Percentiles rank a stretch among this genome's conserved stretches.
phyloP scores from a whole-genome alignment of 148 eudicot genomes.

The Nyssa sinensis region DNA sequence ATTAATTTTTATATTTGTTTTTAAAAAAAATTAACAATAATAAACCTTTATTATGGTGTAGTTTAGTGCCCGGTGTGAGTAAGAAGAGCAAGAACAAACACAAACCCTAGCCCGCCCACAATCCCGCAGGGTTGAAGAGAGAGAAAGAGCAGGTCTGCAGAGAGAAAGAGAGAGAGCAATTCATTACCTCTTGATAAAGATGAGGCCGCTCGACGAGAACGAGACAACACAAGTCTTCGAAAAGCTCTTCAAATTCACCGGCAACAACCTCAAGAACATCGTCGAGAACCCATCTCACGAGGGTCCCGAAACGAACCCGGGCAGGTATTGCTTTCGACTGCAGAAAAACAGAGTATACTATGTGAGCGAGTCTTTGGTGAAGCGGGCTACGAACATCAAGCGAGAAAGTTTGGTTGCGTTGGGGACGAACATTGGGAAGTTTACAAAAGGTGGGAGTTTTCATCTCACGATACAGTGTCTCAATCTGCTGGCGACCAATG shows the following conservation, averaged over 20 bases:
- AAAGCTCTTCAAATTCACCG: conserved; percentile 88
- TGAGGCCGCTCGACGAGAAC: conserved; percentile 91
- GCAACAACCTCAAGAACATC: conserved; percentile 86
- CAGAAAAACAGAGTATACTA: conserved; percentile 80
- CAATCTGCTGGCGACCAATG: conserved; percentile 59
- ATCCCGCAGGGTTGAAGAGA: background rate
- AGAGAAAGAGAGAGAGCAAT: conserved; percentile 3
- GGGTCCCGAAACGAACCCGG: conserved; percentile 62
- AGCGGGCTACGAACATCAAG: conserved; percentile 81
- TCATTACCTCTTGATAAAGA: conserved; percentile 8
- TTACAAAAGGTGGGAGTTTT: conserved; percentile 72
- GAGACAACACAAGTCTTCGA: conserved; percentile 83
- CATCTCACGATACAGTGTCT: conserved; percentile 73
- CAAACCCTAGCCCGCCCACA: background rate
- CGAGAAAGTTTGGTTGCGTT: conserved; percentile 60
- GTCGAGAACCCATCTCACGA: conserved; percentile 79
- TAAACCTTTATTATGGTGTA: too few species aligned
- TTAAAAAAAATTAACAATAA: too few species aligned
- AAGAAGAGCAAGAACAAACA: too few species aligned
- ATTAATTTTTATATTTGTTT: too few species aligned
- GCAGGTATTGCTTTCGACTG: conserved; percentile 84
- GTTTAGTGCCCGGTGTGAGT: too few species aligned
- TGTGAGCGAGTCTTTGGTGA: conserved; percentile 71
- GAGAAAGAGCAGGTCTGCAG: background rate
- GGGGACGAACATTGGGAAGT: conserved; percentile 71